phyloP scores from a whole-genome alignment of 176 grass and related monocot species.

The Hordeum marinum region DNA sequence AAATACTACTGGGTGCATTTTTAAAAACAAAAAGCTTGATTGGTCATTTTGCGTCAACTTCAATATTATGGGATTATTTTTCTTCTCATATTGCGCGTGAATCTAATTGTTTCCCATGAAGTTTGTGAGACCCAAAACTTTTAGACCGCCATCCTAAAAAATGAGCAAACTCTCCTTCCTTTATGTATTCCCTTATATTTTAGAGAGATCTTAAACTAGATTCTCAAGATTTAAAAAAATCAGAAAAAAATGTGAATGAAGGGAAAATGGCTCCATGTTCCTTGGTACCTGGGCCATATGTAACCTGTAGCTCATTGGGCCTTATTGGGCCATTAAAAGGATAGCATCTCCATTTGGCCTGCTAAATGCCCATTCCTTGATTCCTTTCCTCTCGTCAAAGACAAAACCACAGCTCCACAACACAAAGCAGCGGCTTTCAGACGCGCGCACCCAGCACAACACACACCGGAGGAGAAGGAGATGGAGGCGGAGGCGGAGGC shows the following conservation, averaged over 20 bases:
- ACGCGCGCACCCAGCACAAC: slow-evolving; percentile 15
- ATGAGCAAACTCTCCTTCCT: neutral
- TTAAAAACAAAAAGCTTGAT: neutral
- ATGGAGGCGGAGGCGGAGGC: slow-evolving; percentile 10
- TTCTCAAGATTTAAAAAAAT: neutral
- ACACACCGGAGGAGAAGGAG: neutral
- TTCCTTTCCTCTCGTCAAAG: neutral
- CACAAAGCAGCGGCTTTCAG: slow-evolving; percentile 19
- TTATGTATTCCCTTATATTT: no score
- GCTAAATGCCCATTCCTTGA: neutral
- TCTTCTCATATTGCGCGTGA: neutral
- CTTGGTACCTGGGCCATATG: neutral
- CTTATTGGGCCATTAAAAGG: neutral
- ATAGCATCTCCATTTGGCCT: neutral
- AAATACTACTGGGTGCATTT: neutral
- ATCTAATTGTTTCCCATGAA: neutral
- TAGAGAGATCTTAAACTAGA: no score
- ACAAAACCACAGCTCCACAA: neutral
- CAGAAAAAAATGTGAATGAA: neutral
- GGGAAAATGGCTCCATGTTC: neutral
- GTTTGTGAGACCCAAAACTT: neutral
- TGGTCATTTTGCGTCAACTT: neutral
- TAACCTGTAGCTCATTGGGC: neutral
- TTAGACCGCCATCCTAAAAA: neutral
- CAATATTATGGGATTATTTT: neutral